Base-by-base conservation (phyloP, 352 stramenopile genomes). In the Elongisporangium anandrum region DNA sequence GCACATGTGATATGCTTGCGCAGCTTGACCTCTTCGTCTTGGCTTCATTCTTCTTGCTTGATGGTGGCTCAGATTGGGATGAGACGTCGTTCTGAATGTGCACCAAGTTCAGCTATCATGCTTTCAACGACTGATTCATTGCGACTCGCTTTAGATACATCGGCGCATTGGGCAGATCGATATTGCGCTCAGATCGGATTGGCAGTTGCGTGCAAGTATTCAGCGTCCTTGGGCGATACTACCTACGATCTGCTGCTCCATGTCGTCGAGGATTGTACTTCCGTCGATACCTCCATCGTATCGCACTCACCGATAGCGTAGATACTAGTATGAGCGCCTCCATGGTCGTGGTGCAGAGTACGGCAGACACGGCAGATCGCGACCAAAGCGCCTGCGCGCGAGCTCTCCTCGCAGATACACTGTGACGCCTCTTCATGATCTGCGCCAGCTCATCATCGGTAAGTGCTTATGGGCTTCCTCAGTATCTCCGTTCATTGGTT, bases 211-310 rank as follows among this genome's bases (percentile, higher is more conserved):
- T 99, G 95, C 6, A 99, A 70, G 81, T 97, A 94, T 86, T 97
- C 39, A 99, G 77, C 13, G 97, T 99, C 98, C 68, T 99, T 99
- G n/a, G 34, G 97, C 97, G 63, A 99, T 98, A 65, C 86, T 96
- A n/a, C n/a, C n/a, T 23, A 99, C 96, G 0, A 97, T 99, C 67
- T 99, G 97, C 69, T 99, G 97, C 78, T 99, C 98, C 97, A 99
- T 99, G 6, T 99, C 97, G 75, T 98, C 95, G 81, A 99, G 98
- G 67, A 99, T 99, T 7, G 97, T 96, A 2, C 97, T 99, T 53
- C 97, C 88, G 68, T 99, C 2, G 76, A 72, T 69, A 99, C 96
- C 56, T 99, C 96, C 97, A 99, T 99, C 75, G 98, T 98, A 69
- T 98, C 94, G 48, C 98, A 99, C 77, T 99, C 97, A 75, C 99